phyloP scores from a whole-genome alignment of 2,329 filamentous ascomycete genomes.

The Triangularia setosa region DNA sequence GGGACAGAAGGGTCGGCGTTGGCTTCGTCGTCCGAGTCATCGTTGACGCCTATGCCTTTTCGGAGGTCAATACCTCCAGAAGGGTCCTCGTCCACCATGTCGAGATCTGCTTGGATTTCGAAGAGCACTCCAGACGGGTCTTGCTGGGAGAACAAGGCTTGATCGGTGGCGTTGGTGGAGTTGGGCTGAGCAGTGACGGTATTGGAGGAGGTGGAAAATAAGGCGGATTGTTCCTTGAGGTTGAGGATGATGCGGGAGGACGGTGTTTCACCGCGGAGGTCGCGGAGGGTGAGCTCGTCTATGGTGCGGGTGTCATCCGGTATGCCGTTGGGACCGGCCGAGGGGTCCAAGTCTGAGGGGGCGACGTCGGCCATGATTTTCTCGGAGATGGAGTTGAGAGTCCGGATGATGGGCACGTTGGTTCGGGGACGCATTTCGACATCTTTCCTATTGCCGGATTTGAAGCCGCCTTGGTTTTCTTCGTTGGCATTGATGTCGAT shows the following conservation, averaged over 20 bases:
- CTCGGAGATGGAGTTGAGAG: constrained; percentile 84
- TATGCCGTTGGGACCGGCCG: constrained; percentile 57
- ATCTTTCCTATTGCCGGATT: constrained; percentile 79
- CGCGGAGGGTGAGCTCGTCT: constrained; percentile 70
- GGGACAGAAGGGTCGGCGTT: constrained; percentile 33
- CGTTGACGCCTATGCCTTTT: constrained; percentile 62
- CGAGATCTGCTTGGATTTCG: constrained; percentile 60
- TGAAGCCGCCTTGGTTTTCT: constrained; percentile 84
- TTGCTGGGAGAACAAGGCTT: constrained; percentile 59
- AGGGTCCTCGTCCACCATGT: constrained; percentile 44
- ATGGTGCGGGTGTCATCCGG: constrained; percentile 70
- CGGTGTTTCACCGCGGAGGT: constrained; percentile 70
- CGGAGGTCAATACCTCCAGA: constrained; percentile 57
- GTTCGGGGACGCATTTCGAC: constrained; percentile 79
- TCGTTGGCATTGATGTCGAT: constrained; percentile 94
- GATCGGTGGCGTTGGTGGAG: background rate
- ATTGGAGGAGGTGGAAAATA: constrained; percentile 60
- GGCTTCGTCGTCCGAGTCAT: constrained; percentile 66
- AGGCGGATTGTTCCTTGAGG: constrained; percentile 79
- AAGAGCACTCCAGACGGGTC: constrained; percentile 65
- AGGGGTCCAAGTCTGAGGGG: constrained; percentile 67
- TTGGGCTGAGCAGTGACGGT: constrained; percentile 39
- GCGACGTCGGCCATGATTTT: constrained; percentile 89
- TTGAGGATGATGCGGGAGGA: constrained; percentile 79
- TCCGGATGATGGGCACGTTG: constrained; percentile 84